Evolutionary conservation across 2,329 filamentous ascomycete genomes (phyloP), one percentile per base, ranked within the genome.

Genomic region (Biscogniauxia mediterranea): DNA sequence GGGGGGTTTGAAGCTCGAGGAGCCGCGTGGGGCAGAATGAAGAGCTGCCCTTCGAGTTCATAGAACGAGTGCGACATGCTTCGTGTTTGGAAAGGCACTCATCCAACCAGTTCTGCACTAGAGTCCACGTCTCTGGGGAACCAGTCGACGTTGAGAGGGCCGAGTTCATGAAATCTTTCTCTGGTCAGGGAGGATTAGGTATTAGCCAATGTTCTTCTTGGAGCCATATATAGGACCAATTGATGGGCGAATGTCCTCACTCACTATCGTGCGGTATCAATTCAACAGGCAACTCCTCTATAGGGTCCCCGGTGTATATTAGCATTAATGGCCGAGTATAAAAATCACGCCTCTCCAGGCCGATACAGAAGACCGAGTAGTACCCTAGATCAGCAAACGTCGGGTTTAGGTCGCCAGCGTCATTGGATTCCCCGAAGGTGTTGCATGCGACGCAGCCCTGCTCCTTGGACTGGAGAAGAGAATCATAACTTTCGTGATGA

Each of bases 311-410:
- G 2, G 55, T 26, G 54, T 59, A 62, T 1, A 64, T 55, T 1
- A 55, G 21, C 56, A 66, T 64, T n/a, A 23, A 23, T 5, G 61
- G 54, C n/a, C 20, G 42, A 23, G 38, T 3, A 2, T 46, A n/a
- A 3, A 11, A 20, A 11, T 54, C 19, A 2, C 5, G 13, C 4
- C 46, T 51, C 1, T 59, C 50, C 7, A 63, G 50, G 21, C 9
- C n/a, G 2, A 67, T 20, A 15, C 53, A 58, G 56, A 68, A 66
- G 7, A 61, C 59, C 2, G 66, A 66, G 21, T 61, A 68, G 51
- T 65, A 68, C 0, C 63, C 63, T 1, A 62, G 9, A 0, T 13
- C 15, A 8, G 52, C 56, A 3, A 65, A 57, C 1, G 32, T 32
- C 13, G 23, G 1, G 38, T 63, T 63, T 20, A 57, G 28, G 32